Conservation (phyloP, 106 monocot species). For the Alisma plantagoaquatica region DNA sequence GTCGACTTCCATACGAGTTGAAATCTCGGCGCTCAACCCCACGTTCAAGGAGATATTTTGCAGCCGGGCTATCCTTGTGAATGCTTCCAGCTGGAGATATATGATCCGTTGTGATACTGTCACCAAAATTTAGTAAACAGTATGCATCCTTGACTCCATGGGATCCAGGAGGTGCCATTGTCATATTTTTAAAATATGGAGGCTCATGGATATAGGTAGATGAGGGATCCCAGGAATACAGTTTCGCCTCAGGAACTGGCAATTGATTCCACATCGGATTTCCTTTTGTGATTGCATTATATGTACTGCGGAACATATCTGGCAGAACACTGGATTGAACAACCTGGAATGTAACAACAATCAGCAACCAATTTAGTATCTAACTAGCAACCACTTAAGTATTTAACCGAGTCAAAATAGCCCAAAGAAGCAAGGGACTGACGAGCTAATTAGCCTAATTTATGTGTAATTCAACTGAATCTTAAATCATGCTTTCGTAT, state of each 20-base stretch:
- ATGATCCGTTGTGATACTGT: too few relatives aligned
- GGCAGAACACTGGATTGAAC: constrained; percentile 71
- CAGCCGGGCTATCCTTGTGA: constrained; percentile 89
- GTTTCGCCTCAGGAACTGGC: constrained; percentile 28
- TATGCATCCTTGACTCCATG: constrained; percentile 50
- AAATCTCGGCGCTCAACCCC: constrained; percentile 65
- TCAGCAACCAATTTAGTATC: too few relatives aligned
- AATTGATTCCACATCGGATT: constrained; percentile 84
- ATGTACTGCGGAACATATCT: constrained; percentile 76
- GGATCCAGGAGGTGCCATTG: constrained; percentile 64
- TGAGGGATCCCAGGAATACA: constrained; percentile 77
- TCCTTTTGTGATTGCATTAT: constrained; percentile 63
- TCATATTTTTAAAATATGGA: constrained; percentile 71
- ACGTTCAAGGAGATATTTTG: constrained; percentile 62
- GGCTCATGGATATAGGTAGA: too few relatives aligned
- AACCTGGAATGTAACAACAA: too few relatives aligned
- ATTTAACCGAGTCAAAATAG: too few relatives aligned
- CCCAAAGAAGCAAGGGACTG: too few relatives aligned
- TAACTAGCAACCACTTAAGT: too few relatives aligned
- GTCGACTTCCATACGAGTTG: constrained; percentile 81
- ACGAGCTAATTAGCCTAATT: too few relatives aligned
- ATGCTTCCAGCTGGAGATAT: too few relatives aligned
- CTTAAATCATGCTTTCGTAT: too few relatives aligned
- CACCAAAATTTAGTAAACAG: too few relatives aligned
- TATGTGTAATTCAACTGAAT: too few relatives aligned